These are phyloP conservation scores for Xylaria acuta DNA, from an alignment of 495 filamentous ascomycete species.

Conservation along the genomic window DNA sequence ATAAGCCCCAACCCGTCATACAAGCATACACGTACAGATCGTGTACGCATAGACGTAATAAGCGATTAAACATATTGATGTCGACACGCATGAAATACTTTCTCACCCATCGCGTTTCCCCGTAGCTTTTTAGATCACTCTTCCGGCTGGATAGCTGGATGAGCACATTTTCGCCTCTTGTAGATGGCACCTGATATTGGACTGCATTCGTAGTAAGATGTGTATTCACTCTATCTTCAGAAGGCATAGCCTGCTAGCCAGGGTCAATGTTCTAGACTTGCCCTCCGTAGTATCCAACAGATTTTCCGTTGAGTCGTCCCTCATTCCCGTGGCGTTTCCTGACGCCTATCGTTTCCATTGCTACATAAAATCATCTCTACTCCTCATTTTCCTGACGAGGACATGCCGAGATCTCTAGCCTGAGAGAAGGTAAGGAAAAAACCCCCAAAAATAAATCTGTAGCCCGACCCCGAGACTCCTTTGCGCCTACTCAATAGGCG, in stretches of 20 bases:
- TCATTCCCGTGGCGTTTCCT: not conserved
- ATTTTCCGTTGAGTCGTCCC: not conserved
- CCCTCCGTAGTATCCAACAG: not conserved
- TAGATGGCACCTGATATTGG: not conserved
- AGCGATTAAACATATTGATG: not conserved
- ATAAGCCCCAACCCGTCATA: not conserved
- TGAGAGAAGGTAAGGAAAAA: not conserved
- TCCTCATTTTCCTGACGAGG: not conserved
- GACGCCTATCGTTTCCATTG: not conserved
- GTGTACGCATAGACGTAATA: not conserved
- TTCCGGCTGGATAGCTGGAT: not conserved
- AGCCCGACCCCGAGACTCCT: not conserved
- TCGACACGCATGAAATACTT: not conserved
- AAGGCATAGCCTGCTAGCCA: not conserved
- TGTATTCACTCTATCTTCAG: constrained; percentile 1
- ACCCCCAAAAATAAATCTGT: not conserved
- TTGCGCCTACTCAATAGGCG: not conserved
- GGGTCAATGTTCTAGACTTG: not conserved
- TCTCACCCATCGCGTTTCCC: not conserved
- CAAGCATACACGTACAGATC: not conserved
- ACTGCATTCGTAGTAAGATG: not conserved
- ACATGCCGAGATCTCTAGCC: not conserved
- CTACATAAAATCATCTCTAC: not conserved
- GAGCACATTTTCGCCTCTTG: not conserved
- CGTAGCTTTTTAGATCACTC: not conserved